phyloP scores from a whole-genome alignment of 2,329 filamentous ascomycete species.

The Diaporthe australafricana region DNA sequence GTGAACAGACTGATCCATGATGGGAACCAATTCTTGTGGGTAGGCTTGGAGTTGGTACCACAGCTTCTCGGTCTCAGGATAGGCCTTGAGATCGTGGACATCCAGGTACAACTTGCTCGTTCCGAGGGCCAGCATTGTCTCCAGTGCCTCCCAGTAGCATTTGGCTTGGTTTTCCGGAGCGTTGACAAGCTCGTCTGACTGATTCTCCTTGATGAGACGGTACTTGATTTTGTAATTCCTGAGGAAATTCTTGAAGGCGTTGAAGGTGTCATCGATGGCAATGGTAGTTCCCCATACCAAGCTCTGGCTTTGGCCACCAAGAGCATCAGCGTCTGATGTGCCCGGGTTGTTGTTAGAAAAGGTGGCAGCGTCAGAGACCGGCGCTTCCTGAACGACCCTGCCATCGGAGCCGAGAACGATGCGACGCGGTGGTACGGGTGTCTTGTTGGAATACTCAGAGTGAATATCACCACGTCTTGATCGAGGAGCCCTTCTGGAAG shows the following conservation, averaged over 20 bases:
- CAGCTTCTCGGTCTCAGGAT: slow-evolving; percentile 90
- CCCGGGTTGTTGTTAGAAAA: slow-evolving; percentile 77
- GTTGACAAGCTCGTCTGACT: slow-evolving; percentile 77
- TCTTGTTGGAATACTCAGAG: slow-evolving; percentile 76
- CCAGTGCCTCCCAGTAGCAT: slow-evolving; percentile 86
- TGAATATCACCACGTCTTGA: slow-evolving; percentile 84
- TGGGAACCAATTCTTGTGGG: slow-evolving; percentile 93
- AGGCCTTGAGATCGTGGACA: slow-evolving; percentile 88
- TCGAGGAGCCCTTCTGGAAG: slow-evolving; percentile 53
- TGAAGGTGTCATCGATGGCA: slow-evolving; percentile 89
- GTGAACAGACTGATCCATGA: slow-evolving; percentile 96
- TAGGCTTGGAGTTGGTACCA: slow-evolving; percentile 97
- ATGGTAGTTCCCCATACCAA: slow-evolving; percentile 99
- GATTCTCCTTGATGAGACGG: slow-evolving; percentile 89
- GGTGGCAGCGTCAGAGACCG: slow-evolving; percentile 68
- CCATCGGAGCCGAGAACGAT: slow-evolving; percentile 71
- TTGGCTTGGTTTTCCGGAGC: slow-evolving; percentile 80
- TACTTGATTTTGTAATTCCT: slow-evolving; percentile 94
- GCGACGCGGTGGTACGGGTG: slow-evolving; percentile 63
- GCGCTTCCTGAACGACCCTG: slow-evolving; percentile 66
- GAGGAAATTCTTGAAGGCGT: slow-evolving; percentile 90
- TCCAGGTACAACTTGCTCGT: slow-evolving; percentile 89
- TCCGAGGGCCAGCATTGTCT: slow-evolving; percentile 91
- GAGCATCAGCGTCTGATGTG: slow-evolving; percentile 89
- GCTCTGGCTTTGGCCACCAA: slow-evolving; percentile 84